Conservation (phyloP, 2,329 filamentous ascomycete genomes). For the Cercospora citrullina region DNA sequence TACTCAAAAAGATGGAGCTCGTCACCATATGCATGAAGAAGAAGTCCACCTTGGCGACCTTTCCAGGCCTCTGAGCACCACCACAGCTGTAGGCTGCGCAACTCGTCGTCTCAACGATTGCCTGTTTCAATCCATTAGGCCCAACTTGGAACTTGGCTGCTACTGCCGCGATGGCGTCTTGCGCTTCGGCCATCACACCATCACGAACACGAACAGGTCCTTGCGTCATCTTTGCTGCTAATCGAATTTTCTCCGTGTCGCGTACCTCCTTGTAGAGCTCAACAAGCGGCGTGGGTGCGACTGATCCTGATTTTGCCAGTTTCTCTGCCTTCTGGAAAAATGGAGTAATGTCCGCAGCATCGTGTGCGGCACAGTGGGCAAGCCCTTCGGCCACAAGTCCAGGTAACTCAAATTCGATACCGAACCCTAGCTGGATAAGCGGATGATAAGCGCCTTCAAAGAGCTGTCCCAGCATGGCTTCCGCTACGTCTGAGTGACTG, state of each 20-base stretch:
- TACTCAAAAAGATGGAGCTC: constrained; percentile 37
- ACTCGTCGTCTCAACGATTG: constrained; percentile 15
- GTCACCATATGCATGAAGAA: constrained; percentile 41
- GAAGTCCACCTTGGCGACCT: constrained; percentile 29
- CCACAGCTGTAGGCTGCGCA: constrained; percentile 19
- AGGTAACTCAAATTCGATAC: constrained; percentile 75
- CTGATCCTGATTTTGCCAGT: constrained; percentile 35
- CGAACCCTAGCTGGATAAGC: constrained; percentile 79
- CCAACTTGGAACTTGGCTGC: constrained; percentile 13
- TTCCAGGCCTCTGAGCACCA: constrained; percentile 14
- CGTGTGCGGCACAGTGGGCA: constrained; percentile 71
- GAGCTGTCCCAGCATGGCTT: constrained; percentile 67
- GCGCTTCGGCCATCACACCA: constrained; percentile 14
- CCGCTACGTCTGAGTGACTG: constrained; percentile 59
- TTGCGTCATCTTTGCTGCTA: constrained; percentile 37
- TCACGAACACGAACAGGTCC: constrained; percentile 4
- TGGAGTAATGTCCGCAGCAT: constrained; percentile 49
- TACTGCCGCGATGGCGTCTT: constrained; percentile 12
- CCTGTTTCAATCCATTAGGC: constrained; percentile 9
- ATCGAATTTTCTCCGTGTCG: constrained; percentile 56
- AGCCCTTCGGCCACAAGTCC: constrained; percentile 76
- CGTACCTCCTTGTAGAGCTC: constrained; percentile 63
- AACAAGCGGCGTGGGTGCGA: constrained; percentile 46
- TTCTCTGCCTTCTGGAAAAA: constrained; percentile 58
- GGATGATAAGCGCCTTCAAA: constrained; percentile 72